Base-by-base conservation (phyloP, 1,284 basidiomycete genomes). In the Stygiomarasmius scandens region DNA sequence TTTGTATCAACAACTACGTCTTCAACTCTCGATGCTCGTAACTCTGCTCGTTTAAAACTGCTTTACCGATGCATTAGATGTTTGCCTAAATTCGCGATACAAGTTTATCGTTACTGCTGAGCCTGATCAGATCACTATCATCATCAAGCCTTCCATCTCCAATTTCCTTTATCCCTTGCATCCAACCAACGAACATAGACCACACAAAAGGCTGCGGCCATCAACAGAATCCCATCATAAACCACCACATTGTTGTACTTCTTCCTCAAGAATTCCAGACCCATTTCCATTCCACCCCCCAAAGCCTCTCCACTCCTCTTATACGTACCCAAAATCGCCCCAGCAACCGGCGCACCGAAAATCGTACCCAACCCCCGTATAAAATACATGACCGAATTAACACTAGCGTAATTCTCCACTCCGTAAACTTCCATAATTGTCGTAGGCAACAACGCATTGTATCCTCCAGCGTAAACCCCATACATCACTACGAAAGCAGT, bases 181-280 rank as follows among this genome's bases (percentile, higher is more conserved):
- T 80, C 77, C 44, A 76, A 60, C 75, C 75, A 78, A 20, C 78
- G 66, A 50, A 79, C 76, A 61, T 76, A 77, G 29, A 69, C 69
- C 3, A 79, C 73, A 58, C 76, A 79, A 16, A 74, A 27, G 1
- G 72, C 72, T 1, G 78, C 71, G 3, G 69, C 69, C 12, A 77
- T 45, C 10, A 80, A 63, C 41, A 79, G 55, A 10, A 66, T 64
- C 4, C 75, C 77, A 53, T 74, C 75, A 57, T 74, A 79, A 1
- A 74, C 58, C 4, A 74, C 75, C 1, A 79, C 70, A n/a, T 71
- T 63, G 46, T 76, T 73, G 56, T 75, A 80, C 22, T 65, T 69
- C 49, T 41, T 63, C 56, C 69, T 65, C 59, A 78, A 54, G 19
- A 44, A 36, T 19, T 50, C 53, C 5, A 50, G 22, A 52, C 16